Evolutionary conservation across 441 rosid species (phyloP).

Genomic region (Syzygium malaccense): DNA sequence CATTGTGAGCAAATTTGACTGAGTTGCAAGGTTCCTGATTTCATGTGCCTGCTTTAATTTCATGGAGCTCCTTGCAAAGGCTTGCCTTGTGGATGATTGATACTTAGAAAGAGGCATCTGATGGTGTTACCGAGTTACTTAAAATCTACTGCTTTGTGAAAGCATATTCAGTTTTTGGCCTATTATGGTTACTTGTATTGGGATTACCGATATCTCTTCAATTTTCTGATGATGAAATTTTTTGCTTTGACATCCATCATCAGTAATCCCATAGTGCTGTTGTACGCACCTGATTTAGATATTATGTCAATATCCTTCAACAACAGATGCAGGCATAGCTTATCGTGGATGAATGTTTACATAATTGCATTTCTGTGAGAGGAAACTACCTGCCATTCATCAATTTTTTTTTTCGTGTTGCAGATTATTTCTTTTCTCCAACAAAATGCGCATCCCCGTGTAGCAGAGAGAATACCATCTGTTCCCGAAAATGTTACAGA

Average conservation of each 20-base stretch:
- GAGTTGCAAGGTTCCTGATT: background rate
- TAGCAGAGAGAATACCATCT: slow-evolving; percentile 66
- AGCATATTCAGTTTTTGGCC: background rate
- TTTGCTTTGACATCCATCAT: background rate
- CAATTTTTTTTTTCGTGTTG: background rate
- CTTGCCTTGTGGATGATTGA: background rate
- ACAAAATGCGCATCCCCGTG: slow-evolving; percentile 91
- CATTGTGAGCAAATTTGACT: background rate
- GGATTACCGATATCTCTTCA: background rate
- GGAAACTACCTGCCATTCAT: slow-evolving; percentile 7
- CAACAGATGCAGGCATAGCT: background rate
- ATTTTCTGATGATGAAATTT: background rate
- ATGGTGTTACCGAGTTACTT: background rate
- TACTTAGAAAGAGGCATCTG: background rate
- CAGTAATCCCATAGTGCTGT: background rate
- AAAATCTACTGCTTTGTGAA: background rate
- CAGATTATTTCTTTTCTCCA: slow-evolving; percentile 89
- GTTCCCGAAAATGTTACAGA: slow-evolving; percentile 96
- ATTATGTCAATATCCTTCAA: background rate
- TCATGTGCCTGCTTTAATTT: background rate
- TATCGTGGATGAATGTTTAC: background rate
- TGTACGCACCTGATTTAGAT: background rate
- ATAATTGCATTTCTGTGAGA: background rate
- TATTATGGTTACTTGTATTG: background rate
- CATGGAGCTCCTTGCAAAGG: background rate